Conservation (phyloP, 805 yeast genomes). For the Nakazawaea sp. region DNA sequence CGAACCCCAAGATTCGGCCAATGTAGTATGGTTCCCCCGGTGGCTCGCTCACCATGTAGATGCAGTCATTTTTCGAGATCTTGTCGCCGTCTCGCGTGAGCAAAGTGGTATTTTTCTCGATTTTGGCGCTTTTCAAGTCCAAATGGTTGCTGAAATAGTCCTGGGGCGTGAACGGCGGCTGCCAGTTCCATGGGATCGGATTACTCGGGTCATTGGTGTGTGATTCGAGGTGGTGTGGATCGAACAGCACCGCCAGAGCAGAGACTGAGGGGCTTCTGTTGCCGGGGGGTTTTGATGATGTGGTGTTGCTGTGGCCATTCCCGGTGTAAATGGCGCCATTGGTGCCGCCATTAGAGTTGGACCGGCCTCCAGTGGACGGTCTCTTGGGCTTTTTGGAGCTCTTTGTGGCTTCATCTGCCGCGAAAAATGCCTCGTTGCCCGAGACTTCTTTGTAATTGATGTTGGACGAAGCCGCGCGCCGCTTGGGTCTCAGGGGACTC, state of each 20-base stretch:
- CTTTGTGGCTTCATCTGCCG: neutral
- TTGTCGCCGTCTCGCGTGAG: slow-evolving; percentile 29
- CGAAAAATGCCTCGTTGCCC: slow-evolving; percentile 14
- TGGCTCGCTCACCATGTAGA: slow-evolving; percentile 85
- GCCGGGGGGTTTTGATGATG: too few relatives aligned
- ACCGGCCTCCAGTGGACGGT: neutral
- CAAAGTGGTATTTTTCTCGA: slow-evolving; percentile 28
- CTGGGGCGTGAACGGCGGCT: slow-evolving; percentile 29
- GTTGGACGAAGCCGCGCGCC: slow-evolving; percentile 21
- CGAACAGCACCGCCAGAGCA: too few relatives aligned
- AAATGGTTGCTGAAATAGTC: slow-evolving; percentile 37
- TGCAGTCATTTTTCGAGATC: slow-evolving; percentile 53
- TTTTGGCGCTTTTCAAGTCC: slow-evolving; percentile 34
- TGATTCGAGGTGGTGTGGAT: too few relatives aligned
- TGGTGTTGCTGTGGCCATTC: too few relatives aligned
- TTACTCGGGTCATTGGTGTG: too few relatives aligned
- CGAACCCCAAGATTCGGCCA: slow-evolving; percentile 77
- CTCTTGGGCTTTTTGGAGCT: slow-evolving; percentile 5
- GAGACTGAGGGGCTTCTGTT: neutral
- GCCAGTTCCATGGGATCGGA: slow-evolving; percentile 41
- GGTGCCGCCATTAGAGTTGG: too few relatives aligned
- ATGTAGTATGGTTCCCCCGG: slow-evolving; percentile 92
- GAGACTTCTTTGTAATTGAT: slow-evolving; percentile 27
- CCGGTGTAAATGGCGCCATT: too few relatives aligned
- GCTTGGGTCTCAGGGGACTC: slow-evolving; percentile 18